Percentiles rank a stretch among this genome's conserved stretches.
Evolutionary conservation across 2,329 filamentous ascomycete genomes (phyloP).

Genomic region (Botrytis deweyae): DNA sequence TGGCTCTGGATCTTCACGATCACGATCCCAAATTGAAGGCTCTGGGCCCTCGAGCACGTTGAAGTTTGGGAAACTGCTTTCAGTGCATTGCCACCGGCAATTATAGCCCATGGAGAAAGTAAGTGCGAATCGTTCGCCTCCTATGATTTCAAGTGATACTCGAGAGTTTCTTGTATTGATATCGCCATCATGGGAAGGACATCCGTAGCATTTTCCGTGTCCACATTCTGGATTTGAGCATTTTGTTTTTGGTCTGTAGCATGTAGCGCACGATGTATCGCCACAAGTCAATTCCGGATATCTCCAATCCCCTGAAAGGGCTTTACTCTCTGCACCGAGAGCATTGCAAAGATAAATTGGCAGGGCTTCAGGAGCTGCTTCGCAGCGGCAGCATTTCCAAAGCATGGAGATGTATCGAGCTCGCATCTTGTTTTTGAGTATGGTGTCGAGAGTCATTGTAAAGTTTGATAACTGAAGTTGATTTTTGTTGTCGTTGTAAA

Average conservation of each 20-base stretch:
- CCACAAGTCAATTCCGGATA: background rate
- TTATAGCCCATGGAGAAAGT: background rate
- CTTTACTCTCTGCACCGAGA: background rate
- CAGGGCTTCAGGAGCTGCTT: background rate
- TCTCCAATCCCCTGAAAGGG: background rate
- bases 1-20: background rate
- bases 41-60: background rate
- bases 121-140: background rate
- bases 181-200: background rate
- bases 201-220: background rate
- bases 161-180: background rate
- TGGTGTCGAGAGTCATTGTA: background rate
- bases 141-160: background rate
- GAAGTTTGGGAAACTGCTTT: background rate
- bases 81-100: background rate
- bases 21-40: background rate
- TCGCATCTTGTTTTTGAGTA: background rate
- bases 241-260: background rate
- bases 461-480: background rate
- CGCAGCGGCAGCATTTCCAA: background rate
- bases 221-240: background rate
- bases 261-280: background rate
- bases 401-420: background rate
- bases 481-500: background rate
- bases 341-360: background rate